Conservation (phyloP, 768 basidiomycete genomes). For the Lepiota venenata region DNA sequence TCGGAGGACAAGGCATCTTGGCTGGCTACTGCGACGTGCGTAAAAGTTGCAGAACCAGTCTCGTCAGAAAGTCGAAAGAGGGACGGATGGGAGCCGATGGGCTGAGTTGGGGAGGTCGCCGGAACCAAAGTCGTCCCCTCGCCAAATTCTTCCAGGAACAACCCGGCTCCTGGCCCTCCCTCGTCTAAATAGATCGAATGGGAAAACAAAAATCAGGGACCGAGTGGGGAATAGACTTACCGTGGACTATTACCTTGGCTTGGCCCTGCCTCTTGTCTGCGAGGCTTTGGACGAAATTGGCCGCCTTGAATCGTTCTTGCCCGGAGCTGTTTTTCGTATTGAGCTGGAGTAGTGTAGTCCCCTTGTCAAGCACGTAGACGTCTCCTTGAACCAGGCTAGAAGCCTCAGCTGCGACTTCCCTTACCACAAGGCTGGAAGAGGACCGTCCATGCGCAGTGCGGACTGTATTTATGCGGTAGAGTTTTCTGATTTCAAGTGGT, state of each 20-base stretch:
- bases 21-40: conserved; percentile 26
- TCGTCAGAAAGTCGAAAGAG: conserved; percentile 46
- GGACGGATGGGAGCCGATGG: conserved; percentile 13
- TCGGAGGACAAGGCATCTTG: conserved; percentile 37
- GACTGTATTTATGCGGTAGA: conserved; percentile 47
- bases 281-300: conserved; percentile 51
- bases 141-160: conserved; percentile 50
- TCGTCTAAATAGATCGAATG: conserved; percentile 36
- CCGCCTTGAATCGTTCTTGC: conserved; percentile 58
- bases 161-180: conserved; percentile 39
- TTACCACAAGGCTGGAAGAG: conserved; percentile 34
- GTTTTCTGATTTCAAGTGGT: conserved; percentile 36
- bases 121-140: conserved; percentile 21
- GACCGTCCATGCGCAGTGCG: conserved; percentile 18
- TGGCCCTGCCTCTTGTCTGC: conserved; percentile 37
- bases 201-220: neutral
- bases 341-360: conserved; percentile 47
- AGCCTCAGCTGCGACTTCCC: conserved; percentile 43
- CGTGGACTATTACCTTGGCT: conserved; percentile 46
- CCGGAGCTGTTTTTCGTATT: conserved; percentile 54
- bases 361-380: conserved; percentile 60
- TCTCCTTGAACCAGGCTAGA: conserved; percentile 50
- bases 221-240: conserved; percentile 24
- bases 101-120: conserved; percentile 1
- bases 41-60: conserved; percentile 36